Base-by-base conservation (phyloP, 129 eudicot species). In the Flaveria brownii region DNA sequence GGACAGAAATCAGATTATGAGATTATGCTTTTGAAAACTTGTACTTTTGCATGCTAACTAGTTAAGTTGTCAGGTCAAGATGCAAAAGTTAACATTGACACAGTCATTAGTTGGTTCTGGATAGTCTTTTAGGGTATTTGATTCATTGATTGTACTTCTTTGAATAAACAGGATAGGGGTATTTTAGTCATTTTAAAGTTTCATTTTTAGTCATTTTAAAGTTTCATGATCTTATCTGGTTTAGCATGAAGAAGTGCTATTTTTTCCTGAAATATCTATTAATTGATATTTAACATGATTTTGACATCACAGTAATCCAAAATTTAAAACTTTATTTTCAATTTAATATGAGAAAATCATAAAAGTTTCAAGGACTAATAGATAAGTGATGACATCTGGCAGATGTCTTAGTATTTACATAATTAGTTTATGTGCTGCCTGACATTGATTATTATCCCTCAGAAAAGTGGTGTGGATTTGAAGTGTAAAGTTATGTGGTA, bases 11-110 rank as follows among this genome's bases (percentile, higher is more conserved):
- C 72, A 62, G 64, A 6, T 61, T 71, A 63, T 39, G 78, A 62
- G 64, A 6, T 61, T 71, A 63, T 39, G 78, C 73, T 79, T 72
- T 59, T 79, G 50, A 79, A 65, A 62, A 42, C 11, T 42, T 73
- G 74, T 72, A 64, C 83, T 64, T 72, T 79, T 72, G 0, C 68
- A 72, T 79, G 74, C 68, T 72, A 50, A 70, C 74, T 16, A 12
- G n/a, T 39, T 16, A 66, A 62, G 72, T 78, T 78, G 15, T 76
- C 77, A 79, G 62, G 72, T 72, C 67, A 72, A 72, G 82, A 62
- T 72, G 57, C 33, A 36, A 72, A 56, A 17, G 56, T 72, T 79
- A 17, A 51, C 55, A 43, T 71, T 59, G 20, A 62, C n/a, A 62
- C 28, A 55, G 65, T 78, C 41, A 36, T 36, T 36, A 36, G 41